Conservation (phyloP, 2,329 filamentous ascomycete genomes). For the Diplodia intermedia region DNA sequence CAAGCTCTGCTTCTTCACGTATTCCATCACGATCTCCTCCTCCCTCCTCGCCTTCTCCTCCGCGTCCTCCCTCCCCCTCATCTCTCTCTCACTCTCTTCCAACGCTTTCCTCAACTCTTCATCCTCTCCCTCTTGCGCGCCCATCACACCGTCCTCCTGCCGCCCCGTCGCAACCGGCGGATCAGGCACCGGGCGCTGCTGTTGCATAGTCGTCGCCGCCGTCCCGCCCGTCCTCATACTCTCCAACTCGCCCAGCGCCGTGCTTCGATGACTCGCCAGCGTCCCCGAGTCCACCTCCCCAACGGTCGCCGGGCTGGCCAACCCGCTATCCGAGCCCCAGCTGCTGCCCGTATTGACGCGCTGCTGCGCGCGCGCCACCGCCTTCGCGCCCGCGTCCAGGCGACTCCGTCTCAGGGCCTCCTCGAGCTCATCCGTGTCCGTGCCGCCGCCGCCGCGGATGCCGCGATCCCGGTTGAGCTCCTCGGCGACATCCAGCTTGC, state of each 20-base stretch:
- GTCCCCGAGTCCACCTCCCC: constrained; percentile 6
- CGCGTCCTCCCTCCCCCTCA: constrained; percentile 36
- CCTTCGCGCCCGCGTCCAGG: constrained; percentile 44
- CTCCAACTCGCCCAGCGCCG: constrained; percentile 38
- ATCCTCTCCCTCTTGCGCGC: constrained; percentile 41
- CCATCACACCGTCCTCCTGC: constrained; percentile 40
- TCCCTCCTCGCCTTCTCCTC: constrained; percentile 58
- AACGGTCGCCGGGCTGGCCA: constrained; percentile 10
- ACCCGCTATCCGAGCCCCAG: not conserved
- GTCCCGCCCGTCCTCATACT: not conserved
- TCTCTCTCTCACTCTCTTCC: constrained; percentile 39
- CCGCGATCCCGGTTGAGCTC: constrained; percentile 23
- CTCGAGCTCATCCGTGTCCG: constrained; percentile 51
- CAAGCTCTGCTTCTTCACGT: constrained; percentile 77
- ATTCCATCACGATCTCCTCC: constrained; percentile 73
- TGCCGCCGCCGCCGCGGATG: constrained; percentile 32
- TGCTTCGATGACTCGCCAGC: constrained; percentile 28
- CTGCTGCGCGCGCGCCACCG: constrained; percentile 30
- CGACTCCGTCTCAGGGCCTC: constrained; percentile 54
- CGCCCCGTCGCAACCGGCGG: constrained; percentile 36
- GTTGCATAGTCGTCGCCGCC: not conserved
- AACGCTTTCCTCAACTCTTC: constrained; percentile 48
- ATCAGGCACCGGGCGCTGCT: not conserved
- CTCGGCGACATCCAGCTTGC: constrained; percentile 53
- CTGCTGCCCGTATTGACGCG: not conserved